phyloP scores from a whole-genome alignment of 345 rosid species.

The Draba incana region DNA sequence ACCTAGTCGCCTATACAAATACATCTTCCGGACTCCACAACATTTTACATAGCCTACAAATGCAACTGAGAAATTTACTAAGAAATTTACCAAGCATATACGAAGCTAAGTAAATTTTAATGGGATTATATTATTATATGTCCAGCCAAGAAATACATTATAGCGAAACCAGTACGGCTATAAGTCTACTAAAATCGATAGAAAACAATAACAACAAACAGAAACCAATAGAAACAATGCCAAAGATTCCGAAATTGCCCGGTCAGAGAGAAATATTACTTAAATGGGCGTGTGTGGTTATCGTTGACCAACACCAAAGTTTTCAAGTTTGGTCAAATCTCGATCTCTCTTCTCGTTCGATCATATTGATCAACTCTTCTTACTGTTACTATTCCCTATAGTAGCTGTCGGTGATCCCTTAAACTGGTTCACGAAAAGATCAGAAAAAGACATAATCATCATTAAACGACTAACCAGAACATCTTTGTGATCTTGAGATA shows the following conservation, averaged over 20 bases:
- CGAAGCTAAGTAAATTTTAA: not conserved
- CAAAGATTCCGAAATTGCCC: conserved; percentile 47
- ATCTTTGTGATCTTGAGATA: conserved; percentile 27
- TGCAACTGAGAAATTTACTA: too few species aligned
- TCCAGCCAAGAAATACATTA: conserved; percentile 7
- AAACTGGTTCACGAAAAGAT: conserved; percentile 10
- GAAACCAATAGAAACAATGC: conserved; percentile 40
- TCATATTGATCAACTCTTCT: conserved; percentile 5
- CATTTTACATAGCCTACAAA: too few species aligned
- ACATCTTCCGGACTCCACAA: too few species aligned
- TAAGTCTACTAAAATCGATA: not conserved
- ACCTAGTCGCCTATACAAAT: too few species aligned
- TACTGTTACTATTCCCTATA: not conserved
- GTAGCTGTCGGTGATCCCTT: conserved; percentile 15
- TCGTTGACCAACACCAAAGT: too few species aligned
- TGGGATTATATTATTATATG: not conserved
- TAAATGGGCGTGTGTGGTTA: too few species aligned
- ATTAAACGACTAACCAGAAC: conserved; percentile 30
- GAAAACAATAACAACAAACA: not conserved
- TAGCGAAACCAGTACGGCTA: not conserved
- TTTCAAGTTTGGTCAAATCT: conserved; percentile 3
- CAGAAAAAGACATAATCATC: conserved; percentile 24
- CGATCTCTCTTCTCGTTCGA: conserved; percentile 23
- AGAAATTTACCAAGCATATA: too few species aligned
- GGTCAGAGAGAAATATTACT: conserved; percentile 23